Conservation (phyloP, 169 alveolate species). For the Plasmodium knowlesi region DNA sequence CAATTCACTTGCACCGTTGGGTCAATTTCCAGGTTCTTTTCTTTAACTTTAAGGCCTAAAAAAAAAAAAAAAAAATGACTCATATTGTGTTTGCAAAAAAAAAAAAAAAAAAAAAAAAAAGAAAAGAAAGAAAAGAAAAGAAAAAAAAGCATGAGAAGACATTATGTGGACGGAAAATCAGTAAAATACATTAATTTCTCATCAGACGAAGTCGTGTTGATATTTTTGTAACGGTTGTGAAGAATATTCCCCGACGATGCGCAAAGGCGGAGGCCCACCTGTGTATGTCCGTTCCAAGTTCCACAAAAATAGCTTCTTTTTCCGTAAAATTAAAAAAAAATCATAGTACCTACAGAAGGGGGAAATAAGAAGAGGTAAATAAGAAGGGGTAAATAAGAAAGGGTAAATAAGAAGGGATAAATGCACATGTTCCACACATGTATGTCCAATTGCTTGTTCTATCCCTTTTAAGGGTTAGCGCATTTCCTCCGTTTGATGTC, state of each 20-base stretch:
- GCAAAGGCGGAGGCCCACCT: background rate
- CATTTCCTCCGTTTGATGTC: background rate
- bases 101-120: background rate
- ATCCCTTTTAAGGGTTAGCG: background rate
- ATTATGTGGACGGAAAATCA: background rate
- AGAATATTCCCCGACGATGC: background rate
- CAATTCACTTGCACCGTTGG: conserved; percentile 25
- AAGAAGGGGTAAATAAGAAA: background rate
- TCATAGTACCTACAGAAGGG: conserved; percentile 36
- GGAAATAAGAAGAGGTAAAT: background rate
- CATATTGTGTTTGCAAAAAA: too few species aligned
- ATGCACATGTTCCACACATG: background rate
- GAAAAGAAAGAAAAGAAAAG: background rate
- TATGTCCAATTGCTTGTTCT: background rate
- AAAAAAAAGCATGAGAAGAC: background rate
- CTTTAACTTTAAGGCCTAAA: conserved; percentile 46
- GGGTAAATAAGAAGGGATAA: background rate
- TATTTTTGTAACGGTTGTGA: background rate
- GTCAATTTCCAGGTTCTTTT: conserved; percentile 34
- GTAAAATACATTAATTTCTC: background rate
- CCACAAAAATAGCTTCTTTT: conserved; percentile 30
- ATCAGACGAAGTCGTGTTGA: background rate
- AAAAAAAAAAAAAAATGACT: background rate
- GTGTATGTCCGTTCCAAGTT: conserved; percentile 54
- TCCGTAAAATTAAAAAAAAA: conserved; percentile 38